These are phyloP conservation scores for Penicillium verrucosum DNA, from an alignment of 2,329 filamentous ascomycete genomes.

Conservation along the genomic window DNA sequence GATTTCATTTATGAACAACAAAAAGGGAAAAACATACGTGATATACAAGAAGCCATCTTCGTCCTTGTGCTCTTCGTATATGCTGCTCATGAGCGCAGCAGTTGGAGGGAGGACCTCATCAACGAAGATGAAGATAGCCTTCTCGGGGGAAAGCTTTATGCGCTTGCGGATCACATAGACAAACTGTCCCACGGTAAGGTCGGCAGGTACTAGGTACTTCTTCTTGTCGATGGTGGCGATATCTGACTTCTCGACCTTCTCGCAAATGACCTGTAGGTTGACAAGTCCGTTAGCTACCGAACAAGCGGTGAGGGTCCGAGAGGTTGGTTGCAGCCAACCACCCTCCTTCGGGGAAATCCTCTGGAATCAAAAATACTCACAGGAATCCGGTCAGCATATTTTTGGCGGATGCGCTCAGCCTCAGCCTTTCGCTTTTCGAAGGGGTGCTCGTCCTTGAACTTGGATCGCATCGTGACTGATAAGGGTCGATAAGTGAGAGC, in stretches of 20 bases:
- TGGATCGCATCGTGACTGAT: constrained; percentile 79
- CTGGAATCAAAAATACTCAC: constrained; percentile 57
- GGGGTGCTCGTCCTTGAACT: constrained; percentile 99
- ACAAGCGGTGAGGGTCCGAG: constrained; percentile 31
- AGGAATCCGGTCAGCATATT: constrained; percentile 97
- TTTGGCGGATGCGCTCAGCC: constrained; percentile 98
- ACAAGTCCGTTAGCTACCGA: constrained; percentile 27
- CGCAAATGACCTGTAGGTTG: constrained; percentile 81
- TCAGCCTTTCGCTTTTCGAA: constrained; percentile 99
- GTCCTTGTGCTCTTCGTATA: constrained; percentile 98
- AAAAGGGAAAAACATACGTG: constrained; percentile 58
- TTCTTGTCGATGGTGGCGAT: constrained; percentile 99
- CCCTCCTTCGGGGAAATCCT: background rate
- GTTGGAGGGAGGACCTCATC: constrained; percentile 96
- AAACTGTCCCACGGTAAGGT: constrained; percentile 98
- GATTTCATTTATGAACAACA: background rate
- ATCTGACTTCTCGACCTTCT: constrained; percentile 99
- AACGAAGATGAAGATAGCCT: constrained; percentile 99
- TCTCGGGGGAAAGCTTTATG: constrained; percentile 98
- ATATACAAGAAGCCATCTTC: constrained; percentile 94
- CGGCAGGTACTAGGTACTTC: constrained; percentile 97
- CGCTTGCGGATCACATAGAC: constrained; percentile 99
- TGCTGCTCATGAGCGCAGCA: constrained; percentile 96
- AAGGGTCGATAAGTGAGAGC: constrained; percentile 27
- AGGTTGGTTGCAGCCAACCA: background rate